phyloP scores from a whole-genome alignment of 139 green algal genomes.

The Chlamydomonas incerta region DNA sequence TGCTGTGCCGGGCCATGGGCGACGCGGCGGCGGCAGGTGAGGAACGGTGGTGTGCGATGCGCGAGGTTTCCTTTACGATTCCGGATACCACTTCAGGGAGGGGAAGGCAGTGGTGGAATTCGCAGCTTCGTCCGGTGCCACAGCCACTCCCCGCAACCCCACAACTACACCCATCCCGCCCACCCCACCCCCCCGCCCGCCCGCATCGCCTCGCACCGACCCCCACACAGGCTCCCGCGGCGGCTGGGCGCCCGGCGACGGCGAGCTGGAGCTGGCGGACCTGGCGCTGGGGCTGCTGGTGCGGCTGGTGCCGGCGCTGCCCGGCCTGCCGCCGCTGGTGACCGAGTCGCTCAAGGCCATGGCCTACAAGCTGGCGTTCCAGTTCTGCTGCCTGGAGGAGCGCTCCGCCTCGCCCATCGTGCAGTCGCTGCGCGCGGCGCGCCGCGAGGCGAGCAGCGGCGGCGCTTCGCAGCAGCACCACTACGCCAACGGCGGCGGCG shows the following conservation, averaged over 20 bases:
- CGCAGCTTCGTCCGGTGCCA: too few relatives aligned
- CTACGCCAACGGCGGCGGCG: background rate
- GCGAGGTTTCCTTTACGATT: too few relatives aligned
- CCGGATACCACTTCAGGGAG: too few relatives aligned
- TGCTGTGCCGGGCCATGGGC: constrained; percentile 64
- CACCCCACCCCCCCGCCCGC: background rate
- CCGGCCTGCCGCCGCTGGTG: constrained; percentile 3
- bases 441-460: background rate
- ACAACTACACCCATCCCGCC: too few relatives aligned
- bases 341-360: constrained; percentile 18
- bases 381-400: constrained; percentile 52
- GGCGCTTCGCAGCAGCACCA: background rate
- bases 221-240: constrained; percentile 14
- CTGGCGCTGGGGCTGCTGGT: constrained; percentile 67
- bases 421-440: background rate
- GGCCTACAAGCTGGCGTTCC: constrained; percentile 42
- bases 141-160: too few relatives aligned
- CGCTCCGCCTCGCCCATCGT: constrained; percentile 37
- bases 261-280: constrained; percentile 73
- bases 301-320: constrained; percentile 52
- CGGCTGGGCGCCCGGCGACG: constrained; percentile 57
- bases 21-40: constrained; percentile 65
- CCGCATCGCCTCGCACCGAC: background rate
- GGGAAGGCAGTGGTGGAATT: too few relatives aligned
- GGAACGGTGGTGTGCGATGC: too few relatives aligned